Evolutionary conservation across 2,329 filamentous ascomycete species (phyloP), one percentile per base, ranked within the genome.

Genomic region (Alternaria hordeiaustralica): DNA sequence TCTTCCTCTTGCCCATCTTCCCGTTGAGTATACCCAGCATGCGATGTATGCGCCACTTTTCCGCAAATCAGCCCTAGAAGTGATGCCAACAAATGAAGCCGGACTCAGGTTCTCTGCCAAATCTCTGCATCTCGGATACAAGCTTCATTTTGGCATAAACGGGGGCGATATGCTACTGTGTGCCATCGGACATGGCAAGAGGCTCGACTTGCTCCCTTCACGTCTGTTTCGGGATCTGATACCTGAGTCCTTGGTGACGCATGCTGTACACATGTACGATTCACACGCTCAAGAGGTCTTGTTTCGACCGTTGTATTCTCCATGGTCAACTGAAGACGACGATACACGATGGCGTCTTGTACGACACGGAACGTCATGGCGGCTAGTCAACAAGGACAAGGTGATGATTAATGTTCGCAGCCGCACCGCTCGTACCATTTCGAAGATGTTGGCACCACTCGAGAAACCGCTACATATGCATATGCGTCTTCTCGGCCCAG

Each of bases 1-100:
- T 0, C 45, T 76, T 1, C 86, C 85, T 0, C 66, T 88, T 0
- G 72, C 80, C 5, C 80, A 83, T 3, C 77, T 89, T 0, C 87
- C 87, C 0, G 3, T 11, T 0, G 63, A 81, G 0, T 89, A 86
- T 53, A 78, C 83, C 33, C 8, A 13, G 0, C 78, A 86, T 55
- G 8, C 67, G 0, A 75, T 74, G 0, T 89, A 86, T 64, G 11
- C 12, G 0, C 67, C 70, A 0, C 70, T 89, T 0, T 88, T 89
- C 70, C 81, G 57, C 0, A 58, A 69, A 5, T 71, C 75, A 0
- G 51, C 75, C 0, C 53, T 87, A 3, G 82, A 87, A 9, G 82
- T 86, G 1, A 77, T 82, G 68, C 83, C 83, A 0, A 79, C 78
- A 1, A 65, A 61, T 47, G 63, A 71, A 5, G 67, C 72, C 0